Conservation (phyloP, 2,329 filamentous ascomycete species). For the Phyllosticta citrichinensis region DNA sequence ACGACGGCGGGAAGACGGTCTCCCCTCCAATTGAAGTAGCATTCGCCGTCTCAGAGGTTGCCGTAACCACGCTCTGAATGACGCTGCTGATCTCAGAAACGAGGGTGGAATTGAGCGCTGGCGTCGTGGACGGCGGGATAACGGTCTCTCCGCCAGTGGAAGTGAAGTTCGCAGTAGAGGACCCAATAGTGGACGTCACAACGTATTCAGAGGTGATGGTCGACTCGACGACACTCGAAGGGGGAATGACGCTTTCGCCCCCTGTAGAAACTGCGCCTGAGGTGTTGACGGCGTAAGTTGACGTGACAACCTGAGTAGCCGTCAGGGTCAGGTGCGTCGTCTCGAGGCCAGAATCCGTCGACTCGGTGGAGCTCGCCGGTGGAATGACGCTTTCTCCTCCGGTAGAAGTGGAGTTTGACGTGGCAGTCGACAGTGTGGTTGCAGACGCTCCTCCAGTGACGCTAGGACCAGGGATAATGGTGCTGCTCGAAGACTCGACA, state of each 20-base stretch:
- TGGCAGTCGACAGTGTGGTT: neutral
- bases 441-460: neutral
- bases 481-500: neutral
- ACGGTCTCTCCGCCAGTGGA: slow-evolving; percentile 10
- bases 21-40: neutral
- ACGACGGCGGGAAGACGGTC: neutral
- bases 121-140: neutral
- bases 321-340: neutral
- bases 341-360: neutral
- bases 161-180: slow-evolving; percentile 1
- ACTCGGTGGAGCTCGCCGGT: neutral
- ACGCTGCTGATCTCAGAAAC: neutral
- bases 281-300: neutral
- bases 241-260: neutral
- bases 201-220: neutral
- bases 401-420: neutral
- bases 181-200: neutral
- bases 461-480: neutral
- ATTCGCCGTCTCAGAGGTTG: neutral
- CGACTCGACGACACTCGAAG: neutral
- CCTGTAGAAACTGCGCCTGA: neutral
- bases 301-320: neutral
- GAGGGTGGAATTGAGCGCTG: neutral
- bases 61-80: neutral
- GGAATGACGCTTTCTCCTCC: neutral